Evolutionary conservation across 495 filamentous ascomycete species (phyloP), one percentile per base, ranked within the genome.

Genomic region (Aspergillus biplanus): DNA sequence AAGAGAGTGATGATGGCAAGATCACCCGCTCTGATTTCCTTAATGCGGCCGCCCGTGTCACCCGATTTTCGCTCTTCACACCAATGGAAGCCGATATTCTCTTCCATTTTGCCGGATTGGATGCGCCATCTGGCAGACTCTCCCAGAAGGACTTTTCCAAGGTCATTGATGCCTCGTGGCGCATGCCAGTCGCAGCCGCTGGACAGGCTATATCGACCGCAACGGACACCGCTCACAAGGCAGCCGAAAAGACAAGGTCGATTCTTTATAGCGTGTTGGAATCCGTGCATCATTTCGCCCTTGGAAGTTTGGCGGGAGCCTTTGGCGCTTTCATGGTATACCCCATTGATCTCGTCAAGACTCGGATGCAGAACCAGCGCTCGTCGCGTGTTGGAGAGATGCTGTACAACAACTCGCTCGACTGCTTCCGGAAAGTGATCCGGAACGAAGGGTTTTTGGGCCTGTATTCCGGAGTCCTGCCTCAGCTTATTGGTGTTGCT

Each of bases 321-420:
- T 99, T 98, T 69, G 95, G 95, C 69, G 95, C 95, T 13, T 97
- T 98, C 74, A 96, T 98, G 89, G 95, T 99, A 46, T 99, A 99
- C 75, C 95, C 95, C 32, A 98, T 99, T 74, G 95, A 99, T 78
- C 80, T 99, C 50, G 95, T 99, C 65, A 99, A 99, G 85, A 99
- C 95, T 8, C 87, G 95, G 37, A 93, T 99, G 93, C 95, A 99
- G 75, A 99, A 98, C 78, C 95, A 99, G 78, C 86, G 95, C 56
- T 86, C 85, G 35, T 84, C 82, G 16, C 83, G 89, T 31, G 91
- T 93, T 5, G 95, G 95, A 64, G 87, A 97, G 75, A 77, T 90
- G 62, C 79, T 98, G 65, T 99, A 99, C 77, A 97, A 94, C 74
- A 99, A 99, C 80, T 97, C 93, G 27, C 69, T 97, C 34, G 95